phyloP scores from a whole-genome alignment of 2,329 filamentous ascomycete genomes.

The Cladosporium halotolerans region DNA sequence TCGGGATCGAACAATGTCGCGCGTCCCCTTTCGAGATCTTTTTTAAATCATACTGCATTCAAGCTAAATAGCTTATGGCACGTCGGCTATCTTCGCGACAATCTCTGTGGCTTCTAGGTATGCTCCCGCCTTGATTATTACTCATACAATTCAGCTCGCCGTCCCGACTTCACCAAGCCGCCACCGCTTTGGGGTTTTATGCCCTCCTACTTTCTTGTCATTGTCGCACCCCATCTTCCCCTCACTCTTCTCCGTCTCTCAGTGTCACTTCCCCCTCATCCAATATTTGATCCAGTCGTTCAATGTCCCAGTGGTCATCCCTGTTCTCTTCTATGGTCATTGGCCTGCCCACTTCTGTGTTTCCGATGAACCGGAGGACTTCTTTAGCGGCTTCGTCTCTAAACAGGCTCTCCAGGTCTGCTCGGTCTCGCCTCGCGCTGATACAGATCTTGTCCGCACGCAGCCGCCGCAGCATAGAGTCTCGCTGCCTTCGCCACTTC shows the following conservation, averaged over 20 bases:
- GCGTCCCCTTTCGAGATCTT: too few relatives aligned
- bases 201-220: background rate
- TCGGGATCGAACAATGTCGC: background rate
- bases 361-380: background rate
- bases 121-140: background rate
- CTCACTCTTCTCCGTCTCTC: background rate
- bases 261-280: background rate
- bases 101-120: background rate
- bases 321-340: background rate
- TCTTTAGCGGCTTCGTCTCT: constrained; percentile 9
- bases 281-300: background rate
- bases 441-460: background rate
- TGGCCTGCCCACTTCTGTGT: background rate
- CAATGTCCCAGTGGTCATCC: background rate
- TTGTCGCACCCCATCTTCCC: background rate
- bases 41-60: background rate
- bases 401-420: background rate
- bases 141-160: background rate
- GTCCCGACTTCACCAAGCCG: background rate
- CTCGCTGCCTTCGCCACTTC: constrained; percentile 7
- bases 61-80: background rate
- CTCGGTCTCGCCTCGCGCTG: constrained; percentile 1
- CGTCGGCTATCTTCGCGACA: background rate
- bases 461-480: background rate
- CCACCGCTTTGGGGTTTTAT: background rate